Evolutionary conservation across 2,329 filamentous ascomycete genomes (phyloP), one percentile per base, ranked within the genome.

Genomic region (Westerdykella sp.): DNA sequence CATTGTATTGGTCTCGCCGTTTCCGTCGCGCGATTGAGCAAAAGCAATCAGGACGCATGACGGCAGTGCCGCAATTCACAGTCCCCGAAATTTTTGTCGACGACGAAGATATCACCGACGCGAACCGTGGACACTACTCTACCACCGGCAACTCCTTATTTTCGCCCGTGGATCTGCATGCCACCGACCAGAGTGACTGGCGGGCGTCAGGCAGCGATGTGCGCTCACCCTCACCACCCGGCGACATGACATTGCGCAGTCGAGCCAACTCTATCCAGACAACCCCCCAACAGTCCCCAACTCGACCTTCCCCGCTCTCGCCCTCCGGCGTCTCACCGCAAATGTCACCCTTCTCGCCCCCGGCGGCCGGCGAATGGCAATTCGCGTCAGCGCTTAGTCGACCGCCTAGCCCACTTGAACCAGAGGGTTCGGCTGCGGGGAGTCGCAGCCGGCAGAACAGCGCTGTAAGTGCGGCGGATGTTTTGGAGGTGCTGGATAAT

Each of bases 31-130:
- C 83, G 45, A 75, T 87, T 63, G 82, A 89, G 31, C 75, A 74
- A 46, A 89, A 89, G 69, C 79, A 80, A 49, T 61, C 62, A 39
- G 83, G 83, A 15, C 84, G 88, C 47, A 85, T 96, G 80, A 84
- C 82, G 4, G 78, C 74, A 1, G 73, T 94, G 23, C 89, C 90
- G 3, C 81, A 87, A 53, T 81, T 95, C 51, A 83, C 81, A 15
- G 84, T 95, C 21, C 91, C 91, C 0, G 88, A 95, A 60, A 95
- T 97, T 48, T 83, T 87, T 48, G 85, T 96, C 16, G 88, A 96
- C 51, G 85, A 91, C 44, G 83, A 87, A 50, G 78, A 80, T 35
- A 76, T 76, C 42, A 65, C 66, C 15, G 58, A 69, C 40, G 69
- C 53, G 43, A 62, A 55, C 45, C 65, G 67, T 51, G 51, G 59